Evolutionary conservation across 176 grass and related monocot species (phyloP), one percentile per base, ranked within the genome.

Genomic region (Eragrostis curvula): DNA sequence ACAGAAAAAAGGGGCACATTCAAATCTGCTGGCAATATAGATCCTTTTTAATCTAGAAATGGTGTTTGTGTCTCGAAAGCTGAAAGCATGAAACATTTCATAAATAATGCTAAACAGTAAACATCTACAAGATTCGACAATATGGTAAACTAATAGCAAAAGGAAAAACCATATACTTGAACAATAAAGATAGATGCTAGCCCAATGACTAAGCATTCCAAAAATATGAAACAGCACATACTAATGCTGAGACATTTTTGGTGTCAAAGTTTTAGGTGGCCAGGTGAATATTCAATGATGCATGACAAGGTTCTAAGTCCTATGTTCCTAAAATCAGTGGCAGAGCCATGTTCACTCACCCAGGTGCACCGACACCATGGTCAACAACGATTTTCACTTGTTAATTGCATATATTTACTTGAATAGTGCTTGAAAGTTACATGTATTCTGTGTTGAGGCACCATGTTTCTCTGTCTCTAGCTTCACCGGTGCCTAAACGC

Each of bases 291-390:
- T 28, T 73, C 12, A 25, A 15, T 45, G 13, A 74, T 57, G 48
- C 49, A 74, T 11, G 5, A 44, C 45, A 71, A 55, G 45, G 27
- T 78, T 78, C 30, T 83, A 47, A 2, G 66, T 48, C 59, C 8
- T 47, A 79, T 73, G 42, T 58, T 88, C 40, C 28, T 72, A 83
- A 58, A 36, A 36, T 2, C 32, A 36, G 32, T 36, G 32, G 32
- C 32, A 4, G 4, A 36, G 32, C 32, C 32, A 36, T 36, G 32
- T 36, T 36, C 32, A 36, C 32, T 36, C 32, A 36, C 32, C 32
- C 32, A 2, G 32, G 32, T 36, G 32, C 32, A 36, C 32, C 32
- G 32, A 4, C 32, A 36, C 32, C 32, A 36, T 36, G 32, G 32
- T 36, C 3, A 36, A 36, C 2, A 36, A 36, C 32, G 32, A 36